These are phyloP conservation scores for Cyclotella kingstonii DNA, from an alignment of 108 stramenopile genomes.

Conservation along the genomic window DNA sequence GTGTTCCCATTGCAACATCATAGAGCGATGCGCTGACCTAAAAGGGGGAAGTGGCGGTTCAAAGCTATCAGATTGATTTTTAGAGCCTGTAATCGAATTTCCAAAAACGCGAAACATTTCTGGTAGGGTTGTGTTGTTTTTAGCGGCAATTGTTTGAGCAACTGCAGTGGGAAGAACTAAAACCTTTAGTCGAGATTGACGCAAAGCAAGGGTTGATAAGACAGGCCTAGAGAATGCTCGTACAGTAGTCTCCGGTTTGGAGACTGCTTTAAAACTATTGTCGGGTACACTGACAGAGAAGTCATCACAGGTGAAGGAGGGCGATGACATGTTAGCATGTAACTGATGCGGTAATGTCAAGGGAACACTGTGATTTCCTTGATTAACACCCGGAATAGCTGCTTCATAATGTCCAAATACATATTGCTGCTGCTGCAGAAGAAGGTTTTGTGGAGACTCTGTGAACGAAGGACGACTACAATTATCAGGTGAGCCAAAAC, in stretches of 20 bases:
- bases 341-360: not conserved
- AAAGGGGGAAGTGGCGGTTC: conserved; percentile 61
- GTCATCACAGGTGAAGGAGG: not conserved
- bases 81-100: conserved; percentile 2
- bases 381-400: not conserved
- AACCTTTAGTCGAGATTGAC: conserved; percentile 69
- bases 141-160: conserved; percentile 64
- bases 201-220: conserved; percentile 48
- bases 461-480: no score
- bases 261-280: not conserved
- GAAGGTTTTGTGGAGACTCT: not conserved
- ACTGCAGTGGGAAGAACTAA: conserved; percentile 72
- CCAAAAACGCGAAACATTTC: conserved; percentile 65
- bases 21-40: conserved; percentile 52
- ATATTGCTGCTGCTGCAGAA: not conserved
- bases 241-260: conserved; percentile 1
- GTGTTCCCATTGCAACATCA: conserved; percentile 49
- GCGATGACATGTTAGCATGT: conserved; percentile 3
- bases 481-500: not conserved
- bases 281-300: not conserved
- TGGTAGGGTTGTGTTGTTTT: conserved; percentile 66
- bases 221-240: conserved; percentile 18
- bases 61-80: not conserved
- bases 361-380: no score
- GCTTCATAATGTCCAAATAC: not conserved